Percentiles rank a stretch among this genome's conserved stretches.
These are phyloP conservation scores for Ocimum tenuiflorum DNA, from an alignment of 257 asterid species.

Conservation along the genomic window DNA sequence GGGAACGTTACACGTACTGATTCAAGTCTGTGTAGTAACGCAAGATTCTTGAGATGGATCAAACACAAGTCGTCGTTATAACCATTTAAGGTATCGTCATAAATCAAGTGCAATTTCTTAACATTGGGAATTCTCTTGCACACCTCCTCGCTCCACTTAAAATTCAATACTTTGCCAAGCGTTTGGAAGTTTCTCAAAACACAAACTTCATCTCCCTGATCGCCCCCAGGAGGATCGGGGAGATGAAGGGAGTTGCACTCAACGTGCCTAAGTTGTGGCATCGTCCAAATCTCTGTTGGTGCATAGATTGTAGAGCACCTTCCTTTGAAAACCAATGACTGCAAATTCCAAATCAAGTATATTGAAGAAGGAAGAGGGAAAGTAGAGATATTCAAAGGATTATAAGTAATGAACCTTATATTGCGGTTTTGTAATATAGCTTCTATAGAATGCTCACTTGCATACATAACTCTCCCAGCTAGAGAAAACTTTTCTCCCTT, in stretches of 20 bases:
- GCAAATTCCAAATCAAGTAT: background rate
- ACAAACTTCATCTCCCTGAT: background rate
- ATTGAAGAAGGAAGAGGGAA: background rate
- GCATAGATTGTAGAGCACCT: background rate
- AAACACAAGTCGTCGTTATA: background rate
- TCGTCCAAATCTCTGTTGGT: background rate
- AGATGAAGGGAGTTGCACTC: background rate
- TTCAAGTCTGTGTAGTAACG: background rate
- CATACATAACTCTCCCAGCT: background rate
- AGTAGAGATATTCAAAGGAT: background rate
- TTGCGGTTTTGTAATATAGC: too few relatives aligned
- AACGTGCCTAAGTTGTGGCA: background rate
- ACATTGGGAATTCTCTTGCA: constrained; percentile 1
- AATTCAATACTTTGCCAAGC: background rate
- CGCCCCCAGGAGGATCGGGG: background rate
- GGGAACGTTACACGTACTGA: background rate
- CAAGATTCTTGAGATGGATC: background rate
- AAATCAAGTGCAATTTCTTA: background rate
- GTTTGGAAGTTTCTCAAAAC: background rate
- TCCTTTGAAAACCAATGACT: background rate
- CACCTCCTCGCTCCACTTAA: background rate
- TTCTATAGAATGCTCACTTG: background rate
- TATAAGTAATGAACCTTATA: background rate
- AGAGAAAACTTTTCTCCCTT: background rate
- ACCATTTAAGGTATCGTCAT: background rate